phyloP scores from a whole-genome alignment of 2,329 filamentous ascomycete genomes.

The Diaporthe sp. region DNA sequence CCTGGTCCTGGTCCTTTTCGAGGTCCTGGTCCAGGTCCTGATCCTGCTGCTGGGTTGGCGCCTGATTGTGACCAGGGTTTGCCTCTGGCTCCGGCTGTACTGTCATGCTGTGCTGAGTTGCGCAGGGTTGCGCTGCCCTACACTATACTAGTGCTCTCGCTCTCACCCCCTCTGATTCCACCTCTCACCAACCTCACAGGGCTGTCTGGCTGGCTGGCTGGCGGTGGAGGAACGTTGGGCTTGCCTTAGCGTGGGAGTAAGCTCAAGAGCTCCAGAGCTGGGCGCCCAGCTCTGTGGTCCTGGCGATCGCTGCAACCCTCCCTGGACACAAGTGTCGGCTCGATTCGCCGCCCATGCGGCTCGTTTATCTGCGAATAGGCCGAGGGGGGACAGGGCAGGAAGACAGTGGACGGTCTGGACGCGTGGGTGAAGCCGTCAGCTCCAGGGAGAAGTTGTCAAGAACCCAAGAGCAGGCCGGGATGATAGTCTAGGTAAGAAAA shows the following conservation, averaged over 20 bases:
- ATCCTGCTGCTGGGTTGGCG: constrained; percentile 19
- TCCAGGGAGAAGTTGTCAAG: background rate
- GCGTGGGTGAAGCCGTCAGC: constrained; percentile 11
- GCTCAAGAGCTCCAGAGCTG: constrained; percentile 3
- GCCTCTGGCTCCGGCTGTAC: background rate
- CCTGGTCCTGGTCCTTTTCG: background rate
- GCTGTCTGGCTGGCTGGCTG: background rate
- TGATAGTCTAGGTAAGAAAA: background rate
- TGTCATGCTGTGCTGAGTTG: constrained; percentile 8
- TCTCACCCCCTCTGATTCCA: background rate
- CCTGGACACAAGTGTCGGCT: constrained; percentile 2
- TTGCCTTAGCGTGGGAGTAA: constrained; percentile 32
- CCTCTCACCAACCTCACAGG: background rate
- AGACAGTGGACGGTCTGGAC: background rate
- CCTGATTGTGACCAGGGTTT: constrained; percentile 6
- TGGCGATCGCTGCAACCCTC: constrained; percentile 27
- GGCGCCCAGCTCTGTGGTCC: constrained; percentile 2
- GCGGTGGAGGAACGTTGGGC: constrained; percentile 2
- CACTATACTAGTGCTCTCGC: background rate
- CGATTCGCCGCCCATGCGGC: constrained; percentile 26
- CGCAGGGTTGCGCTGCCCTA: constrained; percentile 8
- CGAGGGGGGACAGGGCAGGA: background rate
- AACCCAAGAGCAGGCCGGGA: background rate
- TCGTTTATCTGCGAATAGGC: constrained; percentile 6
- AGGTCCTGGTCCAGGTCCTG: background rate